Base-by-base conservation (phyloP, 768 basidiomycete species). In the Cystobasidiopsis lactophilus region DNA sequence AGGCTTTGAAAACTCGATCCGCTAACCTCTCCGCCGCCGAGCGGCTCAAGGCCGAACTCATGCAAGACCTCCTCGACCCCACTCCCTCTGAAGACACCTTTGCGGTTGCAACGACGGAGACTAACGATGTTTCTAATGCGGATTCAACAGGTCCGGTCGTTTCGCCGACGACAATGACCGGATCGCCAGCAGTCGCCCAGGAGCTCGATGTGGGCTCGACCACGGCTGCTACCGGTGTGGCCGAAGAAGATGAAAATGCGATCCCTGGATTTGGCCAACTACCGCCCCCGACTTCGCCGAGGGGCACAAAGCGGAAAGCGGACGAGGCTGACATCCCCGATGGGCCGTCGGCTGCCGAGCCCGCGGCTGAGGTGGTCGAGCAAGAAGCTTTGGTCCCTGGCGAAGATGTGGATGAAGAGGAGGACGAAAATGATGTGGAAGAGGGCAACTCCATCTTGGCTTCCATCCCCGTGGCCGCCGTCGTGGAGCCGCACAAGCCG, bases 11-110 rank as follows among this genome's bases (percentile, higher is more conserved):
- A n/a, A n/a, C n/a, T n/a, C n/a, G n/a, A n/a, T n/a, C n/a, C n/a
- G 91, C 91, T 27, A 96, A 96, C 64, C 77, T 96, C 77, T 85
- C 78, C 70, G 91, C 91, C 41, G 89, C 89, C 52, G 85, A 96
- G 65, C 75, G 80, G 66, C 72, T 96, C 61, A 89, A 85, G 69
- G 86, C 85, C 49, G 85, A 95, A 67, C 67, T 95, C 58, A 75
- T 78, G 5, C 66, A 33, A 24, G 54, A 52, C 18, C 38, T 23
- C 29, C 23, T 31, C 38, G 47, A 40, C 5, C 27, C 51, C 9
- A 29, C 29, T 13, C 5, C 27, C 5, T n/a, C n/a, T n/a, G n/a
- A n/a, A n/a, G n/a, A n/a, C n/a, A n/a, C n/a, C n/a, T n/a, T n/a
- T n/a, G 27, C 53, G 24, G 38, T 23, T 3, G 11, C 24, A 24